Base-by-base conservation (phyloP, 192 early-diverging fungal genomes). In the Radiomyces spectabilis region DNA sequence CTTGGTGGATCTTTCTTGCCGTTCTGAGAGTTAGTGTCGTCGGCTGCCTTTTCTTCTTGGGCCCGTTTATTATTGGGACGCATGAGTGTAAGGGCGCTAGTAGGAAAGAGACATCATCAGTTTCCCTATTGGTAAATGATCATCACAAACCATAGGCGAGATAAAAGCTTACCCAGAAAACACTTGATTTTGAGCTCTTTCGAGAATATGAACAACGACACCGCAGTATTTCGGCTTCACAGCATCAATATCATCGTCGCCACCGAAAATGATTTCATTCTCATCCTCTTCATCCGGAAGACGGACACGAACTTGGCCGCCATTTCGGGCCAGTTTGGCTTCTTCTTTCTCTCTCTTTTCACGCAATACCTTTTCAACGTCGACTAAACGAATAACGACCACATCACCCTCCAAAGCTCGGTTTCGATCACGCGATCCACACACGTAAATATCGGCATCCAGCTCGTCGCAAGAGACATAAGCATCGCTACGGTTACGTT, bases 391-490 rank as follows among this genome's bases (percentile, higher is more conserved):
- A 2, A 94, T 71, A n/a, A 82, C 82, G 16, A 94, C 92, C 3
- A 84, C 69, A 61, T 94, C 92, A 3, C 88, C 90, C 47, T 94
- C 89, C 3, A 94, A 61, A 4, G 90, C 87, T 34, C 92, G 77
- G 65, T 94, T 94, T n/a, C 87, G 80, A 51, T 77, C 73, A 31
- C 75, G 76, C 31, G 79, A 78, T 13, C 88, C 88, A 41, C 75
- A 82, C 12, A 94, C 85, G 52, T 82, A 88, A 16, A 94, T 80
- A 61, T 94, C 92, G 4, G 78, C 74, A 46, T 83, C 82, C 1
- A 86, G 53, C 42, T 75, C 77, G 22, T 91, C 87, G 7, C 85
- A 74, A 1, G 85, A 79, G 12, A 94, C 91, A 70, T 97, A 97
- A 21, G 89, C 92, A 57, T 95, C 92, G 38, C 74, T 81, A 26